Percentiles rank a stretch among this genome's conserved stretches.
Evolutionary conservation across 441 rosid species (phyloP).

Genomic region (Populus hybrid): DNA sequence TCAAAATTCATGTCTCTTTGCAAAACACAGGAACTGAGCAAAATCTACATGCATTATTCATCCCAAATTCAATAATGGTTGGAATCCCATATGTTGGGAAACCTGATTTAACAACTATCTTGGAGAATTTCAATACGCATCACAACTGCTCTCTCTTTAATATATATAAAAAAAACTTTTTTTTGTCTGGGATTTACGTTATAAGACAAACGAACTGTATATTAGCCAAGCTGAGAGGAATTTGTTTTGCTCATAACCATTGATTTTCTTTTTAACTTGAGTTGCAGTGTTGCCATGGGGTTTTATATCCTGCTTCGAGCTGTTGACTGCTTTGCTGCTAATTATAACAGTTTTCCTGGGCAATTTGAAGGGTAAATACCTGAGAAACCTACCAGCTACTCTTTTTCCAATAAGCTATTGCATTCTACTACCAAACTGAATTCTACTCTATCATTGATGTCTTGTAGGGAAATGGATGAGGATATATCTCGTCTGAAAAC

Average conservation of each 20-base stretch:
- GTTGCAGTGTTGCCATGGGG: conserved; percentile 63
- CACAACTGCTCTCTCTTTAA: not conserved
- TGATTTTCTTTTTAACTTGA: conserved; percentile 13
- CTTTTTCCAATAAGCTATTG: not conserved
- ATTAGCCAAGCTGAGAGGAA: not conserved
- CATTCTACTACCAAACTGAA: not conserved
- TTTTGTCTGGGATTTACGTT: not conserved
- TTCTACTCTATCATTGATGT: conserved; percentile 15
- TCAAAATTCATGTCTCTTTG: not conserved
- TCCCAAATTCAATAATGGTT: not conserved
- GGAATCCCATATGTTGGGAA: not conserved
- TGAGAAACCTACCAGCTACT: conserved; percentile 1
- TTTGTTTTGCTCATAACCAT: conserved; percentile 10
- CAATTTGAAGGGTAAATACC: conserved; percentile 76
- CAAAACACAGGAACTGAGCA: not conserved
- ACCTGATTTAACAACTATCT: not conserved
- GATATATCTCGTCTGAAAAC: conserved; percentile 72
- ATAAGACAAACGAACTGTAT: not conserved
- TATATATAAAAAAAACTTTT: not conserved
- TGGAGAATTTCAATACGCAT: not conserved
- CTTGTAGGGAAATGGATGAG: conserved; percentile 58
- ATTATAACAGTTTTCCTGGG: conserved; percentile 84
- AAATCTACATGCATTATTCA: not conserved
- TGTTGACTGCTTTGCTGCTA: conserved; percentile 77
- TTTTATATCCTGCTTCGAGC: conserved; percentile 91